Evolutionary conservation across 208 protist genomes (phyloP), one percentile per base, ranked within the genome.

Genomic region (Eutreptiella sp.): DNA sequence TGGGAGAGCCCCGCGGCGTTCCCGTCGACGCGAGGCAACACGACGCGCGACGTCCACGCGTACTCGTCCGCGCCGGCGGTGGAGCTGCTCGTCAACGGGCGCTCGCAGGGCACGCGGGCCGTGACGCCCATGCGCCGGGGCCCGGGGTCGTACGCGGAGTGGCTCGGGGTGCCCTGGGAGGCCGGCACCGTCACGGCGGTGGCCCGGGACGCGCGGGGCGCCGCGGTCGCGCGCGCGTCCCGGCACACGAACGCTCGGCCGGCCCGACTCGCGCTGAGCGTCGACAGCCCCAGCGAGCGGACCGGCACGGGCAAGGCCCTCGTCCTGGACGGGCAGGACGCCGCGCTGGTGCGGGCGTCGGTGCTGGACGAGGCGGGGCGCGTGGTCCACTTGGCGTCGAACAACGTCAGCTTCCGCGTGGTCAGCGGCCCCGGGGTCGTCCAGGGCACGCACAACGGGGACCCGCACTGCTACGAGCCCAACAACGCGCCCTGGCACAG

Each of bases 321-420:
- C 7, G 34, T 64, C 3, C 52, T 55, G 14, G 64, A 70, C 36
- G 64, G 55, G n/a, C 55, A 65, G 23, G 64, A 70, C 46, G 38
- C 59, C 4, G 64, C 57, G 9, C 29, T 70, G 3, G 7, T 70
- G 2, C 54, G 64, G 2, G 64, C 45, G 2, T 16, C 24, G 4
- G 24, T 70, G 4, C 4, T 65, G 9, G 64, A 70, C 45, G 35
- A 3, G 7, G 27, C n/a, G 24, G 64, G 64, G 21, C 7, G 9
- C 2, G 54, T 66, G 45, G 19, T 31, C 21, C 33, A 31, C 31
- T 14, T 36, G 16, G 55, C 39, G 2, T 50, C 41, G 2, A 23
- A 42, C 28, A 63, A 57, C 54, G 27, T 70, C 33, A 67, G 57
- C 11, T 70, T 70, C 35, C 23, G 39, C 11, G 32, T 66, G 4